phyloP scores from a whole-genome alignment of 208 protist species.

The Blechomonas ayalai region DNA sequence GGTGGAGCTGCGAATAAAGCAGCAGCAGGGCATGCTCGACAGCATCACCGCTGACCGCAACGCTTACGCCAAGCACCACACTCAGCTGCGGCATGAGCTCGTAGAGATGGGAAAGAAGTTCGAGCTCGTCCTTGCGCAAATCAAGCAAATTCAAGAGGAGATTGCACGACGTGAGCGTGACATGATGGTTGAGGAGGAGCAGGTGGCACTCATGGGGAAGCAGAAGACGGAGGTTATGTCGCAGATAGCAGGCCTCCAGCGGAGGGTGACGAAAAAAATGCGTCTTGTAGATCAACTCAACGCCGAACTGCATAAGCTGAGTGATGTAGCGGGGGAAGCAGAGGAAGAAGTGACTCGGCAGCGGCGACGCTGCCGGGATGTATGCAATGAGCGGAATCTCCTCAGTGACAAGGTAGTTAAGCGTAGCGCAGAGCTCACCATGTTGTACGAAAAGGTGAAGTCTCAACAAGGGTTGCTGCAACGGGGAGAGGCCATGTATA shows the following conservation, averaged over 20 bases:
- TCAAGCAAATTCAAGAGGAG: slow-evolving; percentile 90
- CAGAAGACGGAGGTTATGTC: slow-evolving; percentile 42
- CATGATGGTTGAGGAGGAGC: slow-evolving; percentile 24
- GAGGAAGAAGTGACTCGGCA: slow-evolving; percentile 83
- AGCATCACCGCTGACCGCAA: slow-evolving; percentile 93
- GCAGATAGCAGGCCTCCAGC: slow-evolving; percentile 37
- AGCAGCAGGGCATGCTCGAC: slow-evolving; percentile 86
- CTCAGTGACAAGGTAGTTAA: slow-evolving; percentile 91
- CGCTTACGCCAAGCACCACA: slow-evolving; percentile 94
- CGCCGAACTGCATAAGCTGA: slow-evolving; percentile 87
- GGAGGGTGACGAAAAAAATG: slow-evolving; percentile 20
- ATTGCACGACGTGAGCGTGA: slow-evolving; percentile 77
- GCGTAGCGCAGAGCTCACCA: slow-evolving; percentile 91
- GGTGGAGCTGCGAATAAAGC: slow-evolving; percentile 40
- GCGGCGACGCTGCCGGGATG: slow-evolving; percentile 85
- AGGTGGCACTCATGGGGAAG: slow-evolving; percentile 32
- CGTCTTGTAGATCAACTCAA: slow-evolving; percentile 35
- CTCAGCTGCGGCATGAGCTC: slow-evolving; percentile 92
- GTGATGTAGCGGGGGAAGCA: slow-evolving; percentile 88
- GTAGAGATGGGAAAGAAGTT: slow-evolving; percentile 92
- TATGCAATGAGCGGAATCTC: slow-evolving; percentile 94
- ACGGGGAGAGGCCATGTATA: slow-evolving; percentile 93
- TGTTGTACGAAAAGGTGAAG: slow-evolving; percentile 96
- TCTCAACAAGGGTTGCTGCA: slow-evolving; percentile 90
- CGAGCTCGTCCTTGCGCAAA: slow-evolving; percentile 91